Base-by-base conservation (phyloP, 306 rosid genomes). In the Nissolia schottii region DNA sequence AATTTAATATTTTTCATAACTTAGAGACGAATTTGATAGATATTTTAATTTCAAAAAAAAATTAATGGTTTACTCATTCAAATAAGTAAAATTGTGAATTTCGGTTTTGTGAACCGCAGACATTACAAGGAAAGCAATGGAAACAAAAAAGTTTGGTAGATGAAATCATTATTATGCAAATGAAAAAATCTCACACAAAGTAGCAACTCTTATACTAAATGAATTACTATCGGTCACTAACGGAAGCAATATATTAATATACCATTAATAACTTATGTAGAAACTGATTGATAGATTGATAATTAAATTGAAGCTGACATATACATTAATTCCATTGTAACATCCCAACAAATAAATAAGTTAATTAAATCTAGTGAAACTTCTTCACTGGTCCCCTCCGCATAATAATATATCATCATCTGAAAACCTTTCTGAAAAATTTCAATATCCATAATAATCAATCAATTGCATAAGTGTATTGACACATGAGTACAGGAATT, bases 401-500 rank as follows among this genome's bases (percentile, higher is more conserved):
- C 51, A 11, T 18, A 6, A 68, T 31, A 37, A 54, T 57, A 78
- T 70, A 69, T 56, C 34, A 69, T 56, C 34, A 64, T 38, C 50
- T 40, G 8, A 59, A 78, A 38, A 8, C 3, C 6, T 48, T 80
- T 46, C 18, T 38, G 35, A 6, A 32, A 50, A 75, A 41, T 51
- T 59, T n/a, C 56, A 70, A 24, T 11, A 22, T 75, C 54, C 37
- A 38, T 9, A 54, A 29, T 46, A 40, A 64, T 58, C 67, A 63
- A 58, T 6, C 24, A 28, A 0, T n/a, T 41, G 49, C 53, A 48
- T 10, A 35, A 14, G 37, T 40, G 51, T 32, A 63, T 22, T 22
- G 4, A 76, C 43, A 79, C 43, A 88, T 86, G 87, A 56, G 48
- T 40, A 78, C 75, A 32, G 97, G 87, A 64, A 75, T 70, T 18